Conservation (phyloP, 768 basidiomycete genomes). For the Podaxis sp. region DNA sequence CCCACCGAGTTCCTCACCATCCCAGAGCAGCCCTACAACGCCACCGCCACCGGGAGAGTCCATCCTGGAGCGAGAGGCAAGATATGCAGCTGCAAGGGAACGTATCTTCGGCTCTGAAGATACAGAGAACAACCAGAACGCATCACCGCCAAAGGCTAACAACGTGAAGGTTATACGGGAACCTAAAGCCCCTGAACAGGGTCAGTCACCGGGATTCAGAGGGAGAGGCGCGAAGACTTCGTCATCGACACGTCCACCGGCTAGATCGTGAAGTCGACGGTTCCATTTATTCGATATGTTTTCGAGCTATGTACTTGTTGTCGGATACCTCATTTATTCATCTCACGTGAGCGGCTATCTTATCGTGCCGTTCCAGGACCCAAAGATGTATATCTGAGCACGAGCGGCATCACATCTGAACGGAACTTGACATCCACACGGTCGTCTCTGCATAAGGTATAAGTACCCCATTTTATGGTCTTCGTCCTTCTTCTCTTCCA, state of each 20-base stretch:
- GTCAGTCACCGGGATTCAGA: conserved; percentile 6
- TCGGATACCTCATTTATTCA: background rate
- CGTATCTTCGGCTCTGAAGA: conserved; percentile 59
- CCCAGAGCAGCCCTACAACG: conserved; percentile 28
- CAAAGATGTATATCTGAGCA: background rate
- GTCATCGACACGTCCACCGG: background rate
- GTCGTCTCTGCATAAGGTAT: conserved; percentile 1
- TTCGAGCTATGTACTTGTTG: background rate
- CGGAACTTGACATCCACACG: conserved; percentile 1
- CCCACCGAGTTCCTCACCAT: conserved; percentile 38
- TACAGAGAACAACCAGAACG: background rate
- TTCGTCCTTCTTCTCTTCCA: background rate
- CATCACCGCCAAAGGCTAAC: background rate
- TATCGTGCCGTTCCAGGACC: background rate
- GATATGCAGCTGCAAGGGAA: conserved; percentile 71
- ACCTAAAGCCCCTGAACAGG: conserved; percentile 10
- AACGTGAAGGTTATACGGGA: conserved; percentile 8
- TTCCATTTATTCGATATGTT: background rate
- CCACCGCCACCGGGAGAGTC: conserved; percentile 31
- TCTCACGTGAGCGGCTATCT: conserved; percentile 1
- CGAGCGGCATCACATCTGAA: background rate
- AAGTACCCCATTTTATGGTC: conserved; percentile 3
- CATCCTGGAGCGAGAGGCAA: conserved; percentile 66
- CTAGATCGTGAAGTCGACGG: background rate
- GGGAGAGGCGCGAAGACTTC: conserved; percentile 8